phyloP scores from a whole-genome alignment of 345 rosid species.

The Theobroma cacao region DNA sequence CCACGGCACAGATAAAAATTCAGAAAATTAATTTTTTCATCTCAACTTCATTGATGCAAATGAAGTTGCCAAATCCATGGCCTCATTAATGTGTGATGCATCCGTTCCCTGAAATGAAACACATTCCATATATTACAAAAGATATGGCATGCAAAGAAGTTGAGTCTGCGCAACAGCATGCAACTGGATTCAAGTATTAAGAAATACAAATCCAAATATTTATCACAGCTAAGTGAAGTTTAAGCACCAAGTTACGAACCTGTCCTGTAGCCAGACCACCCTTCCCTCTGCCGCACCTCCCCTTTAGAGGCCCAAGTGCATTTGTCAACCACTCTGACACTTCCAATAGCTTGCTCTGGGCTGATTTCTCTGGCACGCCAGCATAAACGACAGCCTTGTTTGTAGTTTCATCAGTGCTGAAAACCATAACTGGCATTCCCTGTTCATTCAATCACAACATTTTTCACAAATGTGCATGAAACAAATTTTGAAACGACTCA shows the following conservation, averaged over 20 bases:
- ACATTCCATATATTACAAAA: background rate
- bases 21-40: conserved; percentile 24
- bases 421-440: conserved; percentile 84
- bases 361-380: conserved; percentile 70
- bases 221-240: background rate
- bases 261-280: conserved; percentile 92
- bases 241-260: conserved; percentile 37
- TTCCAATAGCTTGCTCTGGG: conserved; percentile 56
- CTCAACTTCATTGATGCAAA: conserved; percentile 79
- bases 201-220: background rate
- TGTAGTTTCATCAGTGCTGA: conserved; percentile 75
- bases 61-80: conserved; percentile 63
- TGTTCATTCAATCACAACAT: conserved; percentile 26
- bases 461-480: background rate
- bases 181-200: background rate
- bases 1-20: background rate
- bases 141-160: background rate
- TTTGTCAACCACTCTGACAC: conserved; percentile 84
- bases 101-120: conserved; percentile 67
- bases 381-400: conserved; percentile 94
- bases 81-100: conserved; percentile 58
- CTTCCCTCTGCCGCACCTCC: conserved; percentile 90
- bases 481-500: background rate
- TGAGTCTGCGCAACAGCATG: background rate
- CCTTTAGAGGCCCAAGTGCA: conserved; percentile 81